Evolutionary conservation across 2,329 filamentous ascomycete genomes (phyloP).

Genomic region (Aphanocladium album): DNA sequence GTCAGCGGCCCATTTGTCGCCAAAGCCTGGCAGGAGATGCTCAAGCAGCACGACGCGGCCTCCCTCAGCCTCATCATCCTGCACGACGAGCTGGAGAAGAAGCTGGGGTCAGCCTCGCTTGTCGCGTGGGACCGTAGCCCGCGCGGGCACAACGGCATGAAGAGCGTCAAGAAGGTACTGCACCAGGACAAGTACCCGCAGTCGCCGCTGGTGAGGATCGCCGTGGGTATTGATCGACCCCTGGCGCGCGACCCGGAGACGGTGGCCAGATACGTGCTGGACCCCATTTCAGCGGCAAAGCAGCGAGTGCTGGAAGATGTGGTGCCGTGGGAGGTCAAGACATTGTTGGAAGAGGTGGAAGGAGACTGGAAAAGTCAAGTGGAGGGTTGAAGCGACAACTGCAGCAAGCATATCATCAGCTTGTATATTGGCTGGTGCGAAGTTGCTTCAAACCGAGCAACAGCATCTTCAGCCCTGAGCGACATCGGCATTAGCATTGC

Average conservation of each 20-base stretch:
- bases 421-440: neutral
- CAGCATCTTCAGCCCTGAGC: neutral
- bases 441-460: neutral
- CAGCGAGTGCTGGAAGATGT: conserved; percentile 45
- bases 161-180: conserved; percentile 55
- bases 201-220: conserved; percentile 55
- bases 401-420: neutral
- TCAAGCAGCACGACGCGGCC: conserved; percentile 31
- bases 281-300: conserved; percentile 54
- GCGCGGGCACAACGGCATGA: conserved; percentile 70
- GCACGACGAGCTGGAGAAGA: conserved; percentile 81
- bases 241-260: conserved; percentile 57
- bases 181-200: conserved; percentile 34
- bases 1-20: conserved; percentile 67
- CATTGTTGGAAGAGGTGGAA: conserved; percentile 44
- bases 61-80: conserved; percentile 62
- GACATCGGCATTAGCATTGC: neutral
- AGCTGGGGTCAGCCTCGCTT: conserved; percentile 62
- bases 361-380: conserved; percentile 30
- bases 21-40: conserved; percentile 56
- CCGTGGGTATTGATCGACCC: conserved; percentile 84
- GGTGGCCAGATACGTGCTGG: conserved; percentile 75
- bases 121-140: conserved; percentile 59
- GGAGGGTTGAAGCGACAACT: neutral
- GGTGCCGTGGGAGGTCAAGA: conserved; percentile 47